Percentiles rank a stretch among this genome's conserved stretches.
Conservation (phyloP, 108 stramenopile species). For the Skeletonema potamos region DNA sequence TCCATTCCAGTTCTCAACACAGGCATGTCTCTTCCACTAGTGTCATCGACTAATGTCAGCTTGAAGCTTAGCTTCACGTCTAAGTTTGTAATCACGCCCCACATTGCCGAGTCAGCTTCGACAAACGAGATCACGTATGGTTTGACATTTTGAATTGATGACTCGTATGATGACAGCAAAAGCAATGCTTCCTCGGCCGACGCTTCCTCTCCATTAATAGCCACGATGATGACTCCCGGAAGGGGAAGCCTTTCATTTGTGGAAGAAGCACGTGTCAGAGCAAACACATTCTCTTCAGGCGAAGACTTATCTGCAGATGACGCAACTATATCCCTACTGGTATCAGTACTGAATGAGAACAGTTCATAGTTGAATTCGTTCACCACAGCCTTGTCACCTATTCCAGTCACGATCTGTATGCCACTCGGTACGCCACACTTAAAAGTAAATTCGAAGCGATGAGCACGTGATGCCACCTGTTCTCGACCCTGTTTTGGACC, state of each 20-base stretch:
- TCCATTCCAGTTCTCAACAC: constrained; percentile 46
- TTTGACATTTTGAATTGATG: neutral
- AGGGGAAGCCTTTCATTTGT: neutral
- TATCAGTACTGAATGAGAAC: neutral
- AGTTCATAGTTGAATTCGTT: neutral
- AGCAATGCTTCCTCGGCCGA: constrained; percentile 28
- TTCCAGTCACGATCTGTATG: neutral
- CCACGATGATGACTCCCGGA: constrained; percentile 48
- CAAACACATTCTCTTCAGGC: neutral
- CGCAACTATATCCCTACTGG: neutral
- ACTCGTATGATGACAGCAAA: constrained; percentile 4
- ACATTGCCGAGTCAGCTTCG: constrained; percentile 44
- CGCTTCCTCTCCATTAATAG: constrained; percentile 42
- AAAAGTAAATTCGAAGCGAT: neutral
- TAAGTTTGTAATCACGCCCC: constrained; percentile 45
- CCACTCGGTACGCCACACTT: constrained; percentile 14
- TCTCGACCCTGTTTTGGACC: neutral
- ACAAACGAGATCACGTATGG: constrained; percentile 47
- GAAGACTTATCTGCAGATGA: neutral
- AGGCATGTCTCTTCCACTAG: constrained; percentile 71
- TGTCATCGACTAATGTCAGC: constrained; percentile 66
- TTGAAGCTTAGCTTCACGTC: constrained; percentile 42
- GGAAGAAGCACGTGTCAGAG: neutral
- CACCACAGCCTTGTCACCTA: constrained; percentile 1
- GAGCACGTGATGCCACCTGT: neutral